A percentile compares a stretch with the other conserved stretches of the same genome.
Evolutionary conservation across 352 stramenopile species (phyloP).

Genomic region (Globisporangium lucens): DNA sequence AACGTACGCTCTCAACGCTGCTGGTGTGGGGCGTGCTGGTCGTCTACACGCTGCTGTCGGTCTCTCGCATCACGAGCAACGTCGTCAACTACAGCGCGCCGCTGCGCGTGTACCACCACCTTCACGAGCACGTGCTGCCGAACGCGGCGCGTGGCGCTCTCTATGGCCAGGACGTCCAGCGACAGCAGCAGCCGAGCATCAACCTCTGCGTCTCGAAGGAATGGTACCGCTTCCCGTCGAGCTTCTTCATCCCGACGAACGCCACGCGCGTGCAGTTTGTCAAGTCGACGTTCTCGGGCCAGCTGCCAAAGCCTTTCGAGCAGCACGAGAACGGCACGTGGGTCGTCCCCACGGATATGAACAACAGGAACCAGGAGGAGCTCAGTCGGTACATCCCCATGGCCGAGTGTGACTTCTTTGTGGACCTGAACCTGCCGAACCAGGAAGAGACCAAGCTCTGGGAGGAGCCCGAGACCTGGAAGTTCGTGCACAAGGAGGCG

Average conservation of each 20-base stretch:
- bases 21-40: slow-evolving; percentile 44
- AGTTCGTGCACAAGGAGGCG: slow-evolving; percentile 41
- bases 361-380: slow-evolving; percentile 93
- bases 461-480: slow-evolving; percentile 48
- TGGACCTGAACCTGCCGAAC: slow-evolving; percentile 77
- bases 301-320: slow-evolving; percentile 93
- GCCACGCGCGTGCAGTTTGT: slow-evolving; percentile 87
- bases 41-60: slow-evolving; percentile 50
- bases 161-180: not conserved
- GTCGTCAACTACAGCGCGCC: slow-evolving; percentile 71
- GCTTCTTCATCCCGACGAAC: slow-evolving; percentile 93
- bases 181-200: slow-evolving; percentile 15
- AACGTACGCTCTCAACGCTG: slow-evolving; percentile 23
- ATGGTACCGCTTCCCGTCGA: slow-evolving; percentile 97
- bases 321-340: slow-evolving; percentile 57
- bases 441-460: slow-evolving; percentile 71
- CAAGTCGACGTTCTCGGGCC: slow-evolving; percentile 90
- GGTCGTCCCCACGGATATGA: slow-evolving; percentile 83
- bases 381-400: slow-evolving; percentile 81
- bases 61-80: slow-evolving; percentile 62
- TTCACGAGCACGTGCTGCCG: slow-evolving; percentile 58
- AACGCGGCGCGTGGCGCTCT: slow-evolving; percentile 27
- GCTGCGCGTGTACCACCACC: slow-evolving; percentile 65
- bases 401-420: slow-evolving; percentile 83
- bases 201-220: slow-evolving; percentile 95